Evolutionary conservation across 768 basidiomycete genomes (phyloP), one percentile per base, ranked within the genome.

Genomic region (Amanita jacksonii): DNA sequence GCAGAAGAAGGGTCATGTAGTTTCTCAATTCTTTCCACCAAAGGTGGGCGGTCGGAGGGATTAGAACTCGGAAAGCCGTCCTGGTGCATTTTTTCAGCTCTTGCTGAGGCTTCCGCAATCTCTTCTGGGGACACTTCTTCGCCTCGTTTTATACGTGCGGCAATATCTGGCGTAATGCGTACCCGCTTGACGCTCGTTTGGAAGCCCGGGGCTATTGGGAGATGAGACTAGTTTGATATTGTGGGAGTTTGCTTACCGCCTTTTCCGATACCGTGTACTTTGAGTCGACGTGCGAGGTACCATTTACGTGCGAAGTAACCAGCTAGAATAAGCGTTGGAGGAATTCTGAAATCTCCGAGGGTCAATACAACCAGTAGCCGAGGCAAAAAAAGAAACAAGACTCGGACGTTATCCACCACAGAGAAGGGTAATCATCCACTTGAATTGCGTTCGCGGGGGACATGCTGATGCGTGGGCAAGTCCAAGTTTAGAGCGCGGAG

Each of bases 111-210:
- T 19, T 62, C 66, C 6, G 68, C 64, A 39, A 77, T 72, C 50
- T 77, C 75, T 30, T 72, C 73, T 1, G 73, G 68, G 44, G 63
- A 69, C 9, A 77, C 75, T 16, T 71, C 57, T 52, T 77, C 75
- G 1, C 75, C 75, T 34, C 71, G 59, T 37, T 67, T 56, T 23
- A 77, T 59, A 9, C 75, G 70, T 4, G 68, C 73, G 18, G 73
- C 73, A 32, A 77, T 72, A 52, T 74, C 74, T 3, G 75, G 73
- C 2, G 75, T 72, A 41, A 77, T 64, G 18, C 69, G 72, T 18
- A 77, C 61, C 28, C 61, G 61, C 30, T 63, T 62, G 31, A 77
- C 74, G 42, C 65, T 69, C 0, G 75, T 77, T 54, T 76, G 74
- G 55, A 77, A 77, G 5, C 75, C 75, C 2, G 69, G 67, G 1